Conservation (phyloP, 768 basidiomycete genomes). For the Psilocybe tampanensis region DNA sequence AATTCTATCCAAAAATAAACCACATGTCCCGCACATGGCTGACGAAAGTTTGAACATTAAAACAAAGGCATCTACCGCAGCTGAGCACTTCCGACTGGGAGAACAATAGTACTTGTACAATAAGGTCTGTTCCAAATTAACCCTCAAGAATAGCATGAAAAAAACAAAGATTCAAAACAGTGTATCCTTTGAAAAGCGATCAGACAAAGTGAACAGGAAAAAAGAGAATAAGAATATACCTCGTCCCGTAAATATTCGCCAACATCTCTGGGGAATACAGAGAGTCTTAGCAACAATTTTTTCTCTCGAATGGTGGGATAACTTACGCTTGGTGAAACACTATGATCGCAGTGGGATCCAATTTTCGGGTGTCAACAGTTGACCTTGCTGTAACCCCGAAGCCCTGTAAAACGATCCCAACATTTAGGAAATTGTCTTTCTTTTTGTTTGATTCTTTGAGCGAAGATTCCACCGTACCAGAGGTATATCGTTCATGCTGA, state of each 20-base stretch:
- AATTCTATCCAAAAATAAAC: conserved; percentile 18
- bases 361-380: conserved; percentile 93
- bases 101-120: conserved; percentile 17
- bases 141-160: conserved; percentile 9
- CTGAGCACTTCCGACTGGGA: conserved; percentile 46
- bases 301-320: conserved; percentile 3
- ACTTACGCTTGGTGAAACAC: conserved; percentile 97
- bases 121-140: conserved; percentile 8
- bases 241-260: conserved; percentile 98
- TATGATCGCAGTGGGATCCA: conserved; percentile 96
- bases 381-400: conserved; percentile 97
- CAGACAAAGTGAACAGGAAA: not conserved
- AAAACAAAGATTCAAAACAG: conserved; percentile 53
- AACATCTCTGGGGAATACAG: conserved; percentile 67
- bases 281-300: conserved; percentile 6
- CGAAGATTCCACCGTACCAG: conserved; percentile 53
- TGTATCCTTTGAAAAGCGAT: conserved; percentile 59
- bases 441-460: not conserved
- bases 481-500: conserved; percentile 94
- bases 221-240: conserved; percentile 43
- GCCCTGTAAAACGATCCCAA: conserved; percentile 54
- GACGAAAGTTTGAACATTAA: not conserved
- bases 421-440: not conserved
- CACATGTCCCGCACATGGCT: conserved; percentile 14
- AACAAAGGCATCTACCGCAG: conserved; percentile 23